Evolutionary conservation across 345 rosid species (phyloP), one percentile per base, ranked within the genome.

Genomic region (Eucalyptus marginata): DNA sequence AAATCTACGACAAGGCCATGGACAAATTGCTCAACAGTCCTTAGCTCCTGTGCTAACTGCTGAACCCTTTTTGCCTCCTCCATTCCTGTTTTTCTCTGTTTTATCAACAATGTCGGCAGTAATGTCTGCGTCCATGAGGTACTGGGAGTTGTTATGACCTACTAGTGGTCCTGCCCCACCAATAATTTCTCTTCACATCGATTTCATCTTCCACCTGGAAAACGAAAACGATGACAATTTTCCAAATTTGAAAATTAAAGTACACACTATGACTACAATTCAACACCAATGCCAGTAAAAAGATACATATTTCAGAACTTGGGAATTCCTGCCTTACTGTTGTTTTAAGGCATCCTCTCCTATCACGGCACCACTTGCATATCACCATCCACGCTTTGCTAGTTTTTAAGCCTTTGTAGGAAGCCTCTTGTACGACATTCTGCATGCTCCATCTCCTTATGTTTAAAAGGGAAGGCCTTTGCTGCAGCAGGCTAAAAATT

Each of bases 341-440:
- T 13, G 36, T 64, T 64, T 64, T n/a, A 64, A 64, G 76, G 18
- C 10, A 14, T n/a, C 18, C 36, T 64, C 36, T n/a, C 5, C 10
- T 15, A n/a, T 14, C 76, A 64, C 36, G 6, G 31, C 40, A n/a
- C 10, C 1, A 31, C 76, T n/a, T 15, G n/a, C 79, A 90, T 27
- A 91, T 97, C 95, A 96, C 98, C 99, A 95, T 90, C 99, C 97
- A 89, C 95, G 95, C 88, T 97, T 95, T 86, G 94, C 98, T 62
- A 96, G 98, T 31, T 97, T 97, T 93, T 98, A 95, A 62, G 99
- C 92, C 93, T 97, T 97, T 4, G 98, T 96, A 68, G 96, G 88
- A 95, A 89, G 49, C 99, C 98, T 89, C 91, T 95, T 29, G 99
- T 90, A 14, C 98, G 98, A 87, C 98, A 92, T 93, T 95, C 99